Percentiles rank a stretch among this genome's conserved stretches.
phyloP scores from a whole-genome alignment of 83 land plant species.

The Diphasiastrum complanatum region DNA sequence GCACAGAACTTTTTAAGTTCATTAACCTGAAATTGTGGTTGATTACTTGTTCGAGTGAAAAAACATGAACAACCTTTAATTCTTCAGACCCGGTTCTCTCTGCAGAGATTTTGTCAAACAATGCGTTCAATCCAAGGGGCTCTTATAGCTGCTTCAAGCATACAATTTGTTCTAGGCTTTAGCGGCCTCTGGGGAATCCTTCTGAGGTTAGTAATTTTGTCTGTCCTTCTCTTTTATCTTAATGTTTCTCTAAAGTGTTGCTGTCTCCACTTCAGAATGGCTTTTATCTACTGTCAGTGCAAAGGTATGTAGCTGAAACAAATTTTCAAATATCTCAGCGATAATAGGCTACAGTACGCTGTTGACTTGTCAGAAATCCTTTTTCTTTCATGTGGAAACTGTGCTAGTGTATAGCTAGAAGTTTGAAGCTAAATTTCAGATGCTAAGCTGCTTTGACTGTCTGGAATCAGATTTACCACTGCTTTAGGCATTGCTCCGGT shows the following conservation, averaged over 20 bases:
- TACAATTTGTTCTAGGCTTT: constrained; percentile 83
- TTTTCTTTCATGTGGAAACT: too few species aligned
- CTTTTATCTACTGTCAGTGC: too few species aligned
- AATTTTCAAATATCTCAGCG: background rate
- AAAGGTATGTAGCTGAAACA: too few species aligned
- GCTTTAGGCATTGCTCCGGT: constrained; percentile 61
- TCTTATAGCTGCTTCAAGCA: constrained; percentile 58
- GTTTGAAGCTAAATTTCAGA: too few species aligned
- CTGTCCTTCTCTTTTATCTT: background rate
- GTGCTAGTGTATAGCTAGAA: too few species aligned
- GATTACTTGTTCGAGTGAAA: too few species aligned
- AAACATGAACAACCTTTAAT: too few species aligned
- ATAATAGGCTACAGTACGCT: background rate
- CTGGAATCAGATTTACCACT: constrained; percentile 64
- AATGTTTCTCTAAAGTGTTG: background rate
- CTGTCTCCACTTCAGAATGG: too few species aligned
- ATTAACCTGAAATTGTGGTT: too few species aligned
- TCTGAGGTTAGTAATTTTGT: constrained; percentile 44
- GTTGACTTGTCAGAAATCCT: constrained; percentile 69
- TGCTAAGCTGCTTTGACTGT: too few species aligned
- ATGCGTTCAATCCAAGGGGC: constrained; percentile 98
- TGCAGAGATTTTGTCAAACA: constrained; percentile 72
- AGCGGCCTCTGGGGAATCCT: constrained; percentile 91
- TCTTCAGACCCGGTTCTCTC: too few species aligned
- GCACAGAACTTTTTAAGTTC: too few species aligned